Evolutionary conservation across 2,329 filamentous ascomycete species (phyloP).

Genomic region (Sclerotinia borealis): DNA sequence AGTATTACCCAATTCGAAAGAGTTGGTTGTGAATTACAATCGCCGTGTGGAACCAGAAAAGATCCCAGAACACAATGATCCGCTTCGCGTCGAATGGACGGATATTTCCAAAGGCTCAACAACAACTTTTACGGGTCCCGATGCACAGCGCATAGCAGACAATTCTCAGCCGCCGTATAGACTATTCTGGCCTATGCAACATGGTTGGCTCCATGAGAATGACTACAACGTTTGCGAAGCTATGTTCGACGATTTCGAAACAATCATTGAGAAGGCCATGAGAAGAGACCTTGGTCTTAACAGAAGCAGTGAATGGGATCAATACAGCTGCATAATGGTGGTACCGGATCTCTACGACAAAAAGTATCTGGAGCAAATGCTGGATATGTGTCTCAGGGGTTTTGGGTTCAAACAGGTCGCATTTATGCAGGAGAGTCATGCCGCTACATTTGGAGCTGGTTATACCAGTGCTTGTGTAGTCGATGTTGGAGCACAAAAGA

Average conservation of each 20-base stretch:
- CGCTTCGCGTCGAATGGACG: constrained; percentile 91
- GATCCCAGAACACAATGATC: constrained; percentile 92
- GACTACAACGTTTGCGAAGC: constrained; percentile 78
- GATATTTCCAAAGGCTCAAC: constrained; percentile 62
- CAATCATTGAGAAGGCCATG: constrained; percentile 80
- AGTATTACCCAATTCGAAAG: constrained; percentile 94
- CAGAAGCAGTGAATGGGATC: constrained; percentile 72
- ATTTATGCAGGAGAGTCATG: constrained; percentile 94
- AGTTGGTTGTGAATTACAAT: constrained; percentile 93
- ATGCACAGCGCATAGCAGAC: constrained; percentile 82
- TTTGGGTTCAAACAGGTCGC: constrained; percentile 86
- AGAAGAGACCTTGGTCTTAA: constrained; percentile 75
- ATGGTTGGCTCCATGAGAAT: constrained; percentile 84
- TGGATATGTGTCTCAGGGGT: constrained; percentile 81
- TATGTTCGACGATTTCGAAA: constrained; percentile 80
- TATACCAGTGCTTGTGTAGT: constrained; percentile 93
- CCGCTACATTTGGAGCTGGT: constrained; percentile 89
- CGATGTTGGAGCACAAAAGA: constrained; percentile 95
- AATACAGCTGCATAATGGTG: constrained; percentile 95
- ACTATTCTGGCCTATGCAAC: constrained; percentile 83
- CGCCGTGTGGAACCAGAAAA: constrained; percentile 74
- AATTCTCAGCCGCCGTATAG: constrained; percentile 84
- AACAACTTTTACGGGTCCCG: constrained; percentile 60
- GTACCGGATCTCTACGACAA: constrained; percentile 97
- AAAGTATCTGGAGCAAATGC: constrained; percentile 75